Base-by-base conservation (phyloP, 805 yeast genomes). In the Sungouiozyma intestinalis region DNA sequence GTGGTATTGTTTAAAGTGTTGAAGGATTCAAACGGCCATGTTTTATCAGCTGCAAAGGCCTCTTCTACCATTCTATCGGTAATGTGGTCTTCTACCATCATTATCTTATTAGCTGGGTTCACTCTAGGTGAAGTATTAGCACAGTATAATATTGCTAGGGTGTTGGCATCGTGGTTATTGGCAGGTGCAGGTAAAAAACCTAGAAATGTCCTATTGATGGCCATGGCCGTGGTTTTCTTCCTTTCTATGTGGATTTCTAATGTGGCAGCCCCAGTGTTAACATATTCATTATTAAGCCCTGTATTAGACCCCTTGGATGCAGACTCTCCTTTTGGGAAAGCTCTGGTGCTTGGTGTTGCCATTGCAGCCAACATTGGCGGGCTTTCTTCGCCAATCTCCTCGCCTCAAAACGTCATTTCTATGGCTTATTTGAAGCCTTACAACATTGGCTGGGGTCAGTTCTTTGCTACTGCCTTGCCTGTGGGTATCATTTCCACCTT, bases 81-180 rank as follows among this genome's bases (percentile, higher is more conserved):
- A 33, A 90, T 90, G 97, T 90, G 97, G 97, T 81, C 90, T 2
- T 85, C 96, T 0, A 88, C 90, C 4, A 85, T 90, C 52, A 78
- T 88, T 82, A 74, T 90, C 33, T 67, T 90, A 43, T 66, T 90
- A 16, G 97, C 97, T 45, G 97, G 97, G 3, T 90, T 90, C 63
- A 81, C 96, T 0, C 67, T 90, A 47, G 97, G 97, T 38, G 96
- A 94, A 29, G 97, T 94, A 1, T 69, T 90, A 47, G 81, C 95
- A 38, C 88, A 87, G 64, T 87, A 85, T 65, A 81, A 86, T 54
- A 73, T 90, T 42, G 97, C 96, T 43, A 85, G 81, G 58, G 76
- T 81, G n/a, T 69, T 87, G 31, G 90, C 97, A n/a, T 84, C 95
- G 0, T 78, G 76, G 64, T 74, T 90, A 45, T 67, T 90, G 43